Base-by-base conservation (phyloP, 257 asterid genomes). In the Fraxinus americana region DNA sequence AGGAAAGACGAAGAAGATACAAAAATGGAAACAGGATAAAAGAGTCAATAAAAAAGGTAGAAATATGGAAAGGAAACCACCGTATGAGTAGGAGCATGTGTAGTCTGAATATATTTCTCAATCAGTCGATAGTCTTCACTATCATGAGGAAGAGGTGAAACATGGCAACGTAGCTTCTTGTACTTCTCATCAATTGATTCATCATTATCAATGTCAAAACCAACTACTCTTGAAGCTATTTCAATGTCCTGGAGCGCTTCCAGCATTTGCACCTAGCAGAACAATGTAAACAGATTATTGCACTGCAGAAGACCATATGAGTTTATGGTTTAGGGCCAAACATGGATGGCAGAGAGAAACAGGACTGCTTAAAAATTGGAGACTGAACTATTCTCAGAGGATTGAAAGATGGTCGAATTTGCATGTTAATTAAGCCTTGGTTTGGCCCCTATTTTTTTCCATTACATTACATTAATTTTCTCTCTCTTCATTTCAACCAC, bases 171-270 rank as follows among this genome's bases (percentile, higher is more conserved):
- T 72, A 96, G 86, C 86, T 93, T 96, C 75, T 83, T 85, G 66
- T 96, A 96, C 80, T 96, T 96, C 75, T 89, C 97, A 52, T 96
- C 98, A 72, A 96, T 85, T 17, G 98, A 81, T 32, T 88, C 97
- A 72, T 83, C 87, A 73, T 78, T 82, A 73, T 93, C 96, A 57
- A 67, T 87, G 81, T 89, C 96, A 76, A 96, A 91, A 73, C 97
- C 98, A 78, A 93, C 97, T 30, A 96, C 86, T 83, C 83, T 90
- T 57, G 99, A 96, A 79, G 99, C 98, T 82, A 96, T 93, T 87
- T 93, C 99, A 78, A 96, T 96, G 75, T 96, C 98, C 79, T 96
- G 99, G 68, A 96, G 98, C 70, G 99, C 98, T 96, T 96, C 99
- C 78, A 93, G 88, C 96, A 96, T 96, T 92, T 93, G 91, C 86